These are phyloP conservation scores for Fusarium anguioides DNA, from an alignment of 2,329 filamentous ascomycete genomes.

Conservation along the genomic window DNA sequence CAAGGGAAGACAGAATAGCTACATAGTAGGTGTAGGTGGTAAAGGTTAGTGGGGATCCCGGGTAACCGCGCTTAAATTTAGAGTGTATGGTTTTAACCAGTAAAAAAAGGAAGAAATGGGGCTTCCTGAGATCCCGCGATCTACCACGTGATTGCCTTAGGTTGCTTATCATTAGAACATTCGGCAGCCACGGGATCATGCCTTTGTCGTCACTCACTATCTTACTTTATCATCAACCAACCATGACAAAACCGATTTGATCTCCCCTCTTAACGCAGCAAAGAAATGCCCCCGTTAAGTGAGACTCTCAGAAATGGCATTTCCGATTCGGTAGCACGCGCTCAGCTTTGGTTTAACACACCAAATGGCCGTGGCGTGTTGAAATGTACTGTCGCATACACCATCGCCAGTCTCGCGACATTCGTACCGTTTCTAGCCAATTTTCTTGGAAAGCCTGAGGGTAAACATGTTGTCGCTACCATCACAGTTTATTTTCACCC, in stretches of 20 bases:
- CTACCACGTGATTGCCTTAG: no score
- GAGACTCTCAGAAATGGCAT: conserved; percentile 38
- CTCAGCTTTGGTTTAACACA: conserved; percentile 70
- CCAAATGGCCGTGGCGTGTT: conserved; percentile 81
- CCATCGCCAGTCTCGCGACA: conserved; percentile 86
- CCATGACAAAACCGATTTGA: conserved; percentile 5
- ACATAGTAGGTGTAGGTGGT: no score
- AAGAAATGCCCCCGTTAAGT: conserved; percentile 18
- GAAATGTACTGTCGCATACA: conserved; percentile 91
- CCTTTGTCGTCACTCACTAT: not conserved
- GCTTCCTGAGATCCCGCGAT: no score
- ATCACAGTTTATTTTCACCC: conserved; percentile 97
- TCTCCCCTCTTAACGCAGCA: not conserved
- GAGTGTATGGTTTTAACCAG: no score
- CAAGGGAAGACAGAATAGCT: no score
- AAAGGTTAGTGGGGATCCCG: no score
- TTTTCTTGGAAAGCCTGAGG: conserved; percentile 84
- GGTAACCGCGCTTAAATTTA: no score
- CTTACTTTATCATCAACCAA: not conserved
- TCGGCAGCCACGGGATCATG: conserved; percentile 12
- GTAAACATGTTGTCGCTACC: conserved; percentile 93
- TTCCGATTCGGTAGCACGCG: conserved; percentile 57
- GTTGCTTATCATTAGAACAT: no score
- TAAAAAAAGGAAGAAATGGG: no score
- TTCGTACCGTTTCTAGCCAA: conserved; percentile 79